Conservation (phyloP, 83 land plant species). For the Diphasiastrum complanatum region DNA sequence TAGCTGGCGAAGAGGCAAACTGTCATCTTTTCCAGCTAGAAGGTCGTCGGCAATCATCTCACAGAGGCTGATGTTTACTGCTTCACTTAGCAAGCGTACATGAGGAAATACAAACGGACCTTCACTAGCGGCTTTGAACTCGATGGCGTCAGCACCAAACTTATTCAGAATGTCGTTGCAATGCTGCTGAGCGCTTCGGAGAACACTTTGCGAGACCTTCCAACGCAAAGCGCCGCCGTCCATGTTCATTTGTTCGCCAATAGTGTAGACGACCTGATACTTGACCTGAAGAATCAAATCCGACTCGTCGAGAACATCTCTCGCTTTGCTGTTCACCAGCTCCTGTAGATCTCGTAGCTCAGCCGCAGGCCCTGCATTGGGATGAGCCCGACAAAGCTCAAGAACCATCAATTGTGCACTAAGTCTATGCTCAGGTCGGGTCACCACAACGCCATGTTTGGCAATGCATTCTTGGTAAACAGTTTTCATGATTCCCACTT, state of each 20-base stretch:
- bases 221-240: constrained; percentile 13
- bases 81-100: constrained; percentile 4
- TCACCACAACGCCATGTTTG: constrained; percentile 15
- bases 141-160: constrained; percentile 6
- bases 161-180: neutral
- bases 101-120: constrained; percentile 17
- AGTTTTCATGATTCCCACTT: neutral
- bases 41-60: constrained; percentile 14
- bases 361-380: constrained; percentile 9
- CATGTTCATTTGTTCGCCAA: constrained; percentile 13
- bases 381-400: constrained; percentile 14
- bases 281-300: constrained; percentile 18
- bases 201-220: constrained; percentile 17
- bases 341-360: constrained; percentile 5
- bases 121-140: constrained; percentile 11
- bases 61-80: neutral
- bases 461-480: constrained; percentile 7
- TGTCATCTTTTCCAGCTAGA: neutral
- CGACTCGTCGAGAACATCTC: constrained; percentile 16
- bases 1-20: constrained; percentile 3
- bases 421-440: constrained; percentile 13
- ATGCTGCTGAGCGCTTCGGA: neutral
- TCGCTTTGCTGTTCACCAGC: constrained; percentile 3
- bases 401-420: constrained; percentile 6
- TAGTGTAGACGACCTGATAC: constrained; percentile 19